Conservation (phyloP, 768 basidiomycete genomes). For the Mycena latifolia region DNA sequence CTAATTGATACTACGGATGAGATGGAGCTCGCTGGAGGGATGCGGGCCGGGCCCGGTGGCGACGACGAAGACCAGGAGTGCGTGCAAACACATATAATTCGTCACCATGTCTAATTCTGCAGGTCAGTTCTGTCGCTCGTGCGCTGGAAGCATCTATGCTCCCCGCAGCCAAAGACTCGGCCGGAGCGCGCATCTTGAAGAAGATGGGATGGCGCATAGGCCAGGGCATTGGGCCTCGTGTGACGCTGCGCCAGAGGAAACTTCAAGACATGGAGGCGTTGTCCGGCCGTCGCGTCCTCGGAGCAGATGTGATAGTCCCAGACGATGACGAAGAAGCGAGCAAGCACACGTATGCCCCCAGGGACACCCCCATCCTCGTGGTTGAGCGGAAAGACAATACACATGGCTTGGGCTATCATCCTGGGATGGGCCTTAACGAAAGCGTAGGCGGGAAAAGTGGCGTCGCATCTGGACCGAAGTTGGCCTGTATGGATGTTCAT, state of each 20-base stretch:
- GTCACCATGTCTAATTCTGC: constrained; percentile 15
- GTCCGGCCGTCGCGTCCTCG: constrained; percentile 44
- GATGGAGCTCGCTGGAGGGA: constrained; percentile 75
- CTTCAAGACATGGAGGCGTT: constrained; percentile 72
- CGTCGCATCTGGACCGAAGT: constrained; percentile 59
- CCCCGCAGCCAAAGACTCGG: constrained; percentile 81
- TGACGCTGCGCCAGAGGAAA: constrained; percentile 81
- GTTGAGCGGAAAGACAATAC: constrained; percentile 80
- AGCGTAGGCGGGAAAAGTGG: constrained; percentile 56
- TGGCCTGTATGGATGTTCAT: constrained; percentile 61
- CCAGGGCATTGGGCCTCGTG: constrained; percentile 93
- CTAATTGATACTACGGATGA: constrained; percentile 86
- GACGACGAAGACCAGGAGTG: constrained; percentile 66
- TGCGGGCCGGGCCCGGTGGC: constrained; percentile 53
- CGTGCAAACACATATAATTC: constrained; percentile 41
- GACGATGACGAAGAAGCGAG: constrained; percentile 85
- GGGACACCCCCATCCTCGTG: constrained; percentile 76
- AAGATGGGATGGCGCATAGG: constrained; percentile 97
- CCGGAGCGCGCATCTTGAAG: constrained; percentile 87
- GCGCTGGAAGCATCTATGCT: constrained; percentile 76
- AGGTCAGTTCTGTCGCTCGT: constrained; percentile 68
- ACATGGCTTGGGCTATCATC: constrained; percentile 87
- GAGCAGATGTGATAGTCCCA: constrained; percentile 51
- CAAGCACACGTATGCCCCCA: constrained; percentile 89
- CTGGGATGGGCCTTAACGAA: constrained; percentile 72